A percentile compares a stretch with the other conserved stretches of the same genome.
Evolutionary conservation across 1,284 basidiomycete species (phyloP).

Genomic region (Apiotrichum montevideense): DNA sequence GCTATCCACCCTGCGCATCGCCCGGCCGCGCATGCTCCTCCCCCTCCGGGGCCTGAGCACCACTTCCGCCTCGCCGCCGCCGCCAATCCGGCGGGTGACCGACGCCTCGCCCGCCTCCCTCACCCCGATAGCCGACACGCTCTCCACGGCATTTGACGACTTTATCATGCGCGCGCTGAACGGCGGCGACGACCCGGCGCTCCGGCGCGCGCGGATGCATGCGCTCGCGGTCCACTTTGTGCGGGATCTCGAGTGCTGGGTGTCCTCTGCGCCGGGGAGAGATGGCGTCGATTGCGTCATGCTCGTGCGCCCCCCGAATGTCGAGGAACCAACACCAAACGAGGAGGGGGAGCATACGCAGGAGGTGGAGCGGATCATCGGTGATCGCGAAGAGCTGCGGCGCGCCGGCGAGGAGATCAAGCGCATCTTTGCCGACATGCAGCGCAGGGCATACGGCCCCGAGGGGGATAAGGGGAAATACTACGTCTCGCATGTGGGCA

Average conservation of each 20-base stretch:
- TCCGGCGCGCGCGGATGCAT: constrained; percentile 1
- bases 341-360: not conserved
- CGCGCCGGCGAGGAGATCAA: not conserved
- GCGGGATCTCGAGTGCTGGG: not conserved
- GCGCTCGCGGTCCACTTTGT: not conserved
- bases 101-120: not conserved
- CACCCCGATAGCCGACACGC: not conserved
- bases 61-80: too few species aligned
- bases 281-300: constrained; percentile 2
- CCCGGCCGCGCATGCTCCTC: too few species aligned
- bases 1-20: too few species aligned
- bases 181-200: not conserved
- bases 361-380: not conserved
- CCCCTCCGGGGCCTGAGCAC: too few species aligned
- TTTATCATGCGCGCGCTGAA: not conserved
- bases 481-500: constrained; percentile 16
- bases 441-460: constrained; percentile 8
- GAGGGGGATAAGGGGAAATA: constrained; percentile 7
- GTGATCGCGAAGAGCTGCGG: not conserved
- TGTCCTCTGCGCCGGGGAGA: not conserved
- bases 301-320: constrained; percentile 7
- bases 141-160: constrained; percentile 1
- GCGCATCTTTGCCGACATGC: constrained; percentile 1
- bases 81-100: not conserved
- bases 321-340: not conserved